phyloP scores from a whole-genome alignment of 805 yeast genomes.

The Yarrowia alimentaria region DNA sequence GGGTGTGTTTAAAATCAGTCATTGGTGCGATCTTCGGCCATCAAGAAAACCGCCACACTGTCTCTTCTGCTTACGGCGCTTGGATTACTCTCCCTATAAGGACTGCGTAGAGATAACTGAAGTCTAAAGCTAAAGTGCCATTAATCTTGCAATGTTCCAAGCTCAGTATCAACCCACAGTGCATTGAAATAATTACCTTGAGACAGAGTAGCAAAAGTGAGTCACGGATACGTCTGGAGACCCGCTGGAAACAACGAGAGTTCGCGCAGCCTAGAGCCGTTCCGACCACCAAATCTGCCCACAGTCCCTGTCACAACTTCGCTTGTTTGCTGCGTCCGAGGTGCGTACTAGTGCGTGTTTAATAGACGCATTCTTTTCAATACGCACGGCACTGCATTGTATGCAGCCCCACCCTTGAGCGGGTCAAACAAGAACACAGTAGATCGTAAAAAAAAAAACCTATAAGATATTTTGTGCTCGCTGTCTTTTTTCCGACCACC shows the following conservation, averaged over 20 bases:
- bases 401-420: conserved; percentile 23
- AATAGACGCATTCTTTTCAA: conserved; percentile 19
- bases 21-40: too few species aligned
- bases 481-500: neutral
- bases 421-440: neutral
- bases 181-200: too few species aligned
- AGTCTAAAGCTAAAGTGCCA: conserved; percentile 15
- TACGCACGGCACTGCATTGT: conserved; percentile 27
- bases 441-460: neutral
- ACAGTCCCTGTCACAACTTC: too few species aligned
- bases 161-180: too few species aligned
- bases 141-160: conserved; percentile 2
- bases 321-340: conserved; percentile 9
- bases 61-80: conserved; percentile 6
- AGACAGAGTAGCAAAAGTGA: too few species aligned
- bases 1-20: too few species aligned
- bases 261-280: too few species aligned
- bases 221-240: too few species aligned
- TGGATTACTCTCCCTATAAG: conserved; percentile 2
- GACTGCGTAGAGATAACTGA: conserved; percentile 21
- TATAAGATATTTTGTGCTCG: neutral
- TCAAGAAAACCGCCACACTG: too few species aligned
- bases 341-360: conserved; percentile 7
- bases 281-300: too few species aligned
- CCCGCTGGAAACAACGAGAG: too few species aligned